Percentiles rank a stretch among this genome's conserved stretches.
Conservation (phyloP, 2,329 filamentous ascomycete genomes). For the Fusarium transvaalense region DNA sequence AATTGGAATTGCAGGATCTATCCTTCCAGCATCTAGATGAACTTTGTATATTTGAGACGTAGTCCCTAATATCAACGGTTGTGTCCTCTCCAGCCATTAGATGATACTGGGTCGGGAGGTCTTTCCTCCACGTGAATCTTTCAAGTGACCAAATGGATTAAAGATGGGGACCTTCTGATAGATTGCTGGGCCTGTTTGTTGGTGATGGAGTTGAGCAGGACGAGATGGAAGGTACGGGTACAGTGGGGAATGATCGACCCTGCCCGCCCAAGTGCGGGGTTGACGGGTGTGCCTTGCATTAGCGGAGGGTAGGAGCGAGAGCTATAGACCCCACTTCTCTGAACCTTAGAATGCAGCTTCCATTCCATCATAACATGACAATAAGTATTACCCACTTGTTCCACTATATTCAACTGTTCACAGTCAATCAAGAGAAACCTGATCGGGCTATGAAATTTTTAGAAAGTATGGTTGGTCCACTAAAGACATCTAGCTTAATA, state of each 20-base stretch:
- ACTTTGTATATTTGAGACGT: too few species aligned
- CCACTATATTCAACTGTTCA: neutral
- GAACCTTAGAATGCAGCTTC: neutral
- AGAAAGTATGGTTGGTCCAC: neutral
- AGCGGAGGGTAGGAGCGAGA: neutral
- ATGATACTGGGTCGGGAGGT: too few species aligned
- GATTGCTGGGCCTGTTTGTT: too few species aligned
- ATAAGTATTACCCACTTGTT: neutral
- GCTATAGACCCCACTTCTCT: conserved; percentile 1
- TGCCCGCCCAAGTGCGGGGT: neutral
- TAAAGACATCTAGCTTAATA: neutral
- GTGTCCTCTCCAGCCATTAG: neutral
- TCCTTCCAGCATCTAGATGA: neutral
- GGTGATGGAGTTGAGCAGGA: neutral
- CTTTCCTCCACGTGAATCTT: too few species aligned
- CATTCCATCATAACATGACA: neutral
- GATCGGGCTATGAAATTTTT: too few species aligned
- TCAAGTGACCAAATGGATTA: too few species aligned
- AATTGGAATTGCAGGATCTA: neutral
- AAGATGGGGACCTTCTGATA: neutral
- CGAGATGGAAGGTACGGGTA: neutral
- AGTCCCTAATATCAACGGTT: neutral
- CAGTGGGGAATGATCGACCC: neutral
- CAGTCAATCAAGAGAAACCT: neutral
- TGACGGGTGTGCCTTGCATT: conserved; percentile 2